Conservation (phyloP, 148 eudicot species). For the Persicaria tinctoria region DNA sequence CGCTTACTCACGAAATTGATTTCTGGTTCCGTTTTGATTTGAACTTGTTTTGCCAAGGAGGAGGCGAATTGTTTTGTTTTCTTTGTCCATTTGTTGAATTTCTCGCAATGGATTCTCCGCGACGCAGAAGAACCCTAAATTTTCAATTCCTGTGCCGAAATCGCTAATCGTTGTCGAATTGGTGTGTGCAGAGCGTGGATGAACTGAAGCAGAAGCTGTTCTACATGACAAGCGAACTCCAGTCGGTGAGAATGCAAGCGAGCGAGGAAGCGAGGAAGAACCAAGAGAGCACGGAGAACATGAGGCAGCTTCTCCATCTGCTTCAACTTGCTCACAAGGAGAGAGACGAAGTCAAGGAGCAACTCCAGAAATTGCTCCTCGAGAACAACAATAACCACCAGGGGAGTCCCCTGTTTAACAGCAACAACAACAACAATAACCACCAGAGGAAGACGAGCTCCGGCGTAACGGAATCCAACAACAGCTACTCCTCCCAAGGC, state of each 20-base stretch:
- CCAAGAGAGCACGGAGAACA: conserved; percentile 17
- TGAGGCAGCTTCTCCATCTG: conserved; percentile 33
- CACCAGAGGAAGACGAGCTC: conserved; percentile 30
- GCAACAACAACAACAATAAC: conserved; percentile 19
- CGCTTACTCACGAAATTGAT: background rate
- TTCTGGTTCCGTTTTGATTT: background rate
- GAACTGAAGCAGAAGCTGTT: conserved; percentile 51
- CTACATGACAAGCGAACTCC: conserved; percentile 44
- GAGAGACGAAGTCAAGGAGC: conserved; percentile 60
- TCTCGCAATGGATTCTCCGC: background rate
- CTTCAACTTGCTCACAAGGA: conserved; percentile 42
- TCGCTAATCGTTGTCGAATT: background rate
- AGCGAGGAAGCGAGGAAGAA: conserved; percentile 33
- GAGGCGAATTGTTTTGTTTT: background rate
- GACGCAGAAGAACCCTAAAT: background rate
- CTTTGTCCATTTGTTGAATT: background rate
- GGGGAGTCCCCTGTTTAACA: conserved; percentile 9
- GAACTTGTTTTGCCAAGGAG: background rate
- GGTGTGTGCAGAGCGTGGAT: conserved; percentile 33
- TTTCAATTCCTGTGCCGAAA: background rate
- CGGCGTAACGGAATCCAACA: conserved; percentile 44
- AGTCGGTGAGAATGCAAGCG: conserved; percentile 32
- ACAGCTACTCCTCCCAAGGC: conserved; percentile 29
- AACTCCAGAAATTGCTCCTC: conserved; percentile 38
- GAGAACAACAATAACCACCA: conserved; percentile 21